phyloP scores from a whole-genome alignment of 495 filamentous ascomycete species.

The Amphirosellinia nigrospora region DNA sequence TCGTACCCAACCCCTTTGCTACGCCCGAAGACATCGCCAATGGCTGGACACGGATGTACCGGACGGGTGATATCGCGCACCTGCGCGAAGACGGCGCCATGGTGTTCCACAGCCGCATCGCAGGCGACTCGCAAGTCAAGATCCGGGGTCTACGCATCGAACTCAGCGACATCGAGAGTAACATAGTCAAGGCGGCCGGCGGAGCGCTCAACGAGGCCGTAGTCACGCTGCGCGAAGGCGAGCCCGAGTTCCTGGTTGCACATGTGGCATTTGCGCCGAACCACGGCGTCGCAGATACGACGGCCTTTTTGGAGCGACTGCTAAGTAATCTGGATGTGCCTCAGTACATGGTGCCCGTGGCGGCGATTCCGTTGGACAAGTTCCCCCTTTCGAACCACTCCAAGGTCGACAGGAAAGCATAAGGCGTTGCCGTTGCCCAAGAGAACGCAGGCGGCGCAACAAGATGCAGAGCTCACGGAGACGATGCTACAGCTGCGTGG shows the following conservation, averaged over 20 bases:
- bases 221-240: constrained; percentile 36
- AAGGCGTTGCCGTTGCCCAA: constrained; percentile 41
- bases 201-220: constrained; percentile 20
- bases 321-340: constrained; percentile 15
- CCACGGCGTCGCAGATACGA: not conserved
- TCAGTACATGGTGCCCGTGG: constrained; percentile 27
- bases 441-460: not conserved
- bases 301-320: constrained; percentile 17
- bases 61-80: constrained; percentile 47
- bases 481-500: not conserved
- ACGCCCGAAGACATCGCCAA: constrained; percentile 49
- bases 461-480: constrained; percentile 13
- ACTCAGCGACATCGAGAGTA: constrained; percentile 45
- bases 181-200: constrained; percentile 31
- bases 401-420: constrained; percentile 33
- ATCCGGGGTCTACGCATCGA: constrained; percentile 49
- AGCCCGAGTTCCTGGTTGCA: constrained; percentile 32
- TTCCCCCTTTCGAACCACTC: constrained; percentile 14
- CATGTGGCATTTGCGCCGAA: constrained; percentile 42
- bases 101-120: constrained; percentile 43
- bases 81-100: constrained; percentile 41
- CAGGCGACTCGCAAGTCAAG: constrained; percentile 49
- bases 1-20: constrained; percentile 48
- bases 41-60: constrained; percentile 42
- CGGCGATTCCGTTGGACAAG: constrained; percentile 14